These are phyloP conservation scores for Silene coronaria DNA, from an alignment of 179 eudicot genomes.

Conservation along the genomic window DNA sequence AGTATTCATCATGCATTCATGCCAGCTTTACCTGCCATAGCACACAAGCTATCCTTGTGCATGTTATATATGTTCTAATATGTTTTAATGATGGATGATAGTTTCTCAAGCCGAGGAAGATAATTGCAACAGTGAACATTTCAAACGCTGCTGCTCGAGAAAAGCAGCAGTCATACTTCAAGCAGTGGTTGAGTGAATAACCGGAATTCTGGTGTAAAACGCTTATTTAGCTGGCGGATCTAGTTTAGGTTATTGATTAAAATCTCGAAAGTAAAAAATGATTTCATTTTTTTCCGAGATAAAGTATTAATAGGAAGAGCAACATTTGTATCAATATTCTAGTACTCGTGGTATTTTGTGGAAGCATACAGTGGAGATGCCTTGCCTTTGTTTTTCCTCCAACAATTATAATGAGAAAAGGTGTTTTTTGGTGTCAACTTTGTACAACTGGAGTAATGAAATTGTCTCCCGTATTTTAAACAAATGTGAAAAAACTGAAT, in stretches of 20 bases:
- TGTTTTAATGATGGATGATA: slow-evolving; percentile 20
- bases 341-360: slow-evolving; percentile 2
- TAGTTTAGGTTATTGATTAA: neutral
- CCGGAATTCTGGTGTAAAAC: slow-evolving; percentile 9
- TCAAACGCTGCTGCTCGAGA: slow-evolving; percentile 47
- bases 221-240: neutral
- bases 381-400: neutral
- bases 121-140: slow-evolving; percentile 63
- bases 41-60: neutral
- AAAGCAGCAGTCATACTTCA: slow-evolving; percentile 46
- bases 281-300: neutral
- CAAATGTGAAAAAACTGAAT: too few species aligned
- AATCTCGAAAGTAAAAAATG: neutral
- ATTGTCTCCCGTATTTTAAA: too few species aligned
- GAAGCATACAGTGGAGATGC: neutral
- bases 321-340: neutral
- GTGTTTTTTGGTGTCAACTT: too few species aligned
- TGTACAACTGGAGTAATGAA: too few species aligned
- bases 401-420: too few species aligned
- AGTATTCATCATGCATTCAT: too few species aligned
- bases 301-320: neutral
- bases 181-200: slow-evolving; percentile 36
- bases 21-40: too few species aligned
- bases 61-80: neutral
- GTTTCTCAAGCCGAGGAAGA: slow-evolving; percentile 56